Evolutionary conservation across 2,329 filamentous ascomycete species (phyloP), one percentile per base, ranked within the genome.

Genomic region (Venturia effusa): DNA sequence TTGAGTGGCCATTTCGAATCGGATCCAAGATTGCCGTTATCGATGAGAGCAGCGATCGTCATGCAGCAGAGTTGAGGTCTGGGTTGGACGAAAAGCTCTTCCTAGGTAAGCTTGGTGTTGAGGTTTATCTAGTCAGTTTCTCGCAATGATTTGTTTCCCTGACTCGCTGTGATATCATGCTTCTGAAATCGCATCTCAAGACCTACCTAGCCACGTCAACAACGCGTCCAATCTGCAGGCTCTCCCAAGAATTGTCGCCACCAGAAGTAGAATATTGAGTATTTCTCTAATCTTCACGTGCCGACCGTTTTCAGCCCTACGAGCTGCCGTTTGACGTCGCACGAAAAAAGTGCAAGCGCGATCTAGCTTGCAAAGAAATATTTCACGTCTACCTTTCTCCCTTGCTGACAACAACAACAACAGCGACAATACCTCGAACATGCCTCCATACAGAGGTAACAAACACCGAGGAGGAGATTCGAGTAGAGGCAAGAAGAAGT

Each of bases 391-490:
- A 34, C 27, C 3, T 32, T 10, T 11, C 27, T 57, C 51, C 51
- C 51, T 34, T 57, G 51, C 27, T 34, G 27, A 57, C 6, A 57
- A 19, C 30, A 19, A 57, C 51, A 32, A 34, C 51, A 57, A 57
- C 30, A 45, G 17, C 43, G 8, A 8, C 24, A 55, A 30, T 32
- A 15, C 48, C 1, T 57, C 32, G 13, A 57, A 32, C 5, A 57
- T 57, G 51, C 51, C 51, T 57, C 51, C 51, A 34, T 57, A 57
- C 30, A 57, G 51, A 57, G 51, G 51, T 19, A 57, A 57, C 30
- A 32, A 32, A 13, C 15, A 57, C 13, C 51, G 51, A 6, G 51
- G 51, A 6, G 51, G 51, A 57, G n/a, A 34, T 30, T 57, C 51
- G 30, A 57, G 19, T 30, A 57, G 51, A 57, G 51, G 51, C 51